Evolutionary conservation across 352 stramenopile genomes (phyloP), one percentile per base, ranked within the genome.

Genomic region (Peronospora belbahrii): DNA sequence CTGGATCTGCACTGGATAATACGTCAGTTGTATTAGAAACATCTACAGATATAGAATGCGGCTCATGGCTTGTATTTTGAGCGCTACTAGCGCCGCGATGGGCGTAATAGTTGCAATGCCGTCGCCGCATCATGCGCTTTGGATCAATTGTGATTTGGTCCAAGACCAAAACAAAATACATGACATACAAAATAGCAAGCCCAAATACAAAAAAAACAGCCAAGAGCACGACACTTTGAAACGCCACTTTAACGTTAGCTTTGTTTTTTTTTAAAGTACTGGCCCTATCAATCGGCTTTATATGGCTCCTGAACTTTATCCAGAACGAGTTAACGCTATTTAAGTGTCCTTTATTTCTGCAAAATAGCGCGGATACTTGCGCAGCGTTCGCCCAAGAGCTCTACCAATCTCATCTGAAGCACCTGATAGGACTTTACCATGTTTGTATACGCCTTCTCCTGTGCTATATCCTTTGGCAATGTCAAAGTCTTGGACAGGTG

Each of bases 301-400:
- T n/a, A n/a, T n/a, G n/a, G n/a, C n/a, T n/a, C n/a, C n/a, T n/a
- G n/a, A n/a, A n/a, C n/a, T n/a, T n/a, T n/a, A n/a, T n/a, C n/a
- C n/a, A n/a, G n/a, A n/a, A n/a, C n/a, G n/a, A n/a, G n/a, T n/a
- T n/a, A n/a, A n/a, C n/a, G n/a, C n/a, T n/a, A n/a, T n/a, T n/a
- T n/a, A n/a, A n/a, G n/a, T n/a, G n/a, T n/a, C n/a, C n/a, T n/a
- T 9, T 73, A 74, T 58, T 78, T 74, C 33, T 75, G 65, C 47
- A 75, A 45, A 33, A 75, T 58, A 19, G 48, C 27, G 40, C 65
- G 67, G 23, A 79, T 70, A 17, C 28, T 53, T 8, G 43, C 42
- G 23, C 56, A 56, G 19, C 61, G 67, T 11, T 73, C 62, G 11
- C 57, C 44, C 17, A 82, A 38, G 22, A 74, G 40, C 44, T 74